Base-by-base conservation (phyloP, 2,329 filamentous ascomycete species). In the Ilyonectria sp. region DNA sequence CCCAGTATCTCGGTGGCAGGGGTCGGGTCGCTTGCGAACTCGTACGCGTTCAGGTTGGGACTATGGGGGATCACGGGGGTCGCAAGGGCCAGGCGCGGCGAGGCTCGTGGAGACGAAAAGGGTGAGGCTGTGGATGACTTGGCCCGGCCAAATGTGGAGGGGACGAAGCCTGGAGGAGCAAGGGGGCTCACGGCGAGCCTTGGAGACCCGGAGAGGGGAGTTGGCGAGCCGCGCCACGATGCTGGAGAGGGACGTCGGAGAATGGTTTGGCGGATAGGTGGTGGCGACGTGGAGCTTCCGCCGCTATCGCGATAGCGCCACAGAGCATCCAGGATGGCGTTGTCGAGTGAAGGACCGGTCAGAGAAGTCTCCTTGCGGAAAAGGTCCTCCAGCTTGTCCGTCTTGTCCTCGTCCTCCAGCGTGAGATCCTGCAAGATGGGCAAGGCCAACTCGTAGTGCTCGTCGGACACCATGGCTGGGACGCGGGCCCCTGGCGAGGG, bases 381-480 rank as follows among this genome's bases (percentile, higher is more conserved):
- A 60, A 98, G 86, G 72, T 94, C 93, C 83, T 98, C 95, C 60
- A 98, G 86, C 82, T 90, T 93, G 82, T 98, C 95, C 55, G 93
- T 95, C 86, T 96, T 97, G 78, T 98, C 95, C 82, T 99, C 96
- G 71, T 98, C 96, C 76, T 97, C 94, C 69, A 97, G 86, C 62
- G 87, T 86, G 65, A 90, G 84, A 82, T 98, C 92, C 84, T 96
- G 91, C 71, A 99, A 89, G 78, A 98, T 89, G 59, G 94, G 93
- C 79, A 97, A 90, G 81, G 94, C 97, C 77, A 96, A 89, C 76
- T 98, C 94, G 85, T 97, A 97, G 63, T 95, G 91, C 75, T 95
- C 91, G 86, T 98, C 95, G 76, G 95, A 93, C 70, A 97, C 91
- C 95, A 98, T 98, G 79, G 69, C 87, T 77, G 82, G 75, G 76